Evolutionary conservation across 495 filamentous ascomycete species (phyloP), one percentile per base, ranked within the genome.

Genomic region (Aspergillus wentii): DNA sequence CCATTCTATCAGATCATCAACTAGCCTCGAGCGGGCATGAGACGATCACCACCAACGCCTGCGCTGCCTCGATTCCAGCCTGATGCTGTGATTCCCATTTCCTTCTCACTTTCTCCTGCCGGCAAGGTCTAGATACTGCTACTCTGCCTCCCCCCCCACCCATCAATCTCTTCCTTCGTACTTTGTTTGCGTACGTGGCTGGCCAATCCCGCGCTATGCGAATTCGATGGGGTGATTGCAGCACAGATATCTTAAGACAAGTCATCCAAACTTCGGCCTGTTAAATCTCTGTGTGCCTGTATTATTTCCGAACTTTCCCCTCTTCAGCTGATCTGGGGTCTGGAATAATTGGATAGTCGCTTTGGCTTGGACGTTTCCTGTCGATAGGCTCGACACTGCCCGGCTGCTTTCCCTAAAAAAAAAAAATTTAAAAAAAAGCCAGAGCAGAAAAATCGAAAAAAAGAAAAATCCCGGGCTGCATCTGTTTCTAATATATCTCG

Each of bases 1-100:
- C 64, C 67, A 68, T 68, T 59, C 44, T 53, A 71, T 71, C 62
- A 68, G 59, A 64, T 66, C 64, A 69, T 68, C 60, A 49, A 50
- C 54, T 55, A 66, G 53, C 49, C 36, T 40, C 36, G 38, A 38
- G 30, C 41, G 36, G 44, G 19, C 44, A 35, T 49, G 36, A 54
- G 47, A 51, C 51, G 47, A 55, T 51, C 51, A 35, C 32, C 39
- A 35, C 19, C 19, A 17, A 10, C 15, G 18, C 21, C 38, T 28
- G 32, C 28, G 33, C 21, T 30, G 42, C 18, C 35, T 30, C 35
- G 22, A 32, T 38, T 27, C 35, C 44, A 41, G 41, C 54, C 42
- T 45, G 33, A 40, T 46, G 37, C 39, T 48, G 25, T 36, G 40
- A 41, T 31, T 30, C 22, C 35, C 22, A 36, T 38, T 30, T 41